These are phyloP conservation scores for Madurella fahalii DNA, from an alignment of 2,329 filamentous ascomycete species.

Conservation along the genomic window DNA sequence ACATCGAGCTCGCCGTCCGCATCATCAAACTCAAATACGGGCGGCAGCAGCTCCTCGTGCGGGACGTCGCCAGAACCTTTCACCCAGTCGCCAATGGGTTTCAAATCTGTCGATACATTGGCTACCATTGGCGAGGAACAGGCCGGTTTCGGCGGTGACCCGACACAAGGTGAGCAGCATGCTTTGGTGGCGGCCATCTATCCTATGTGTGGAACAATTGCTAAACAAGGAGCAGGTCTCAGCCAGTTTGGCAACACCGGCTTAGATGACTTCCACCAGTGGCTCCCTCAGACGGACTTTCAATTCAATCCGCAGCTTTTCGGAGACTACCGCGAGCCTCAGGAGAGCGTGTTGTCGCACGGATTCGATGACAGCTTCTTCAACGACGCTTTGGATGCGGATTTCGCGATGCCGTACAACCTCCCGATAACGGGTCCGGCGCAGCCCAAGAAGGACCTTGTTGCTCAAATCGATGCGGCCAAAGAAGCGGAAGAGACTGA, in stretches of 20 bases:
- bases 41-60: slow-evolving; percentile 60
- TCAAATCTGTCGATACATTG: slow-evolving; percentile 59
- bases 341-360: slow-evolving; percentile 69
- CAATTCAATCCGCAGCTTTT: slow-evolving; percentile 91
- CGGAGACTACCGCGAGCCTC: slow-evolving; percentile 85
- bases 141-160: slow-evolving; percentile 44
- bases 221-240: slow-evolving; percentile 28
- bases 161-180: slow-evolving; percentile 36
- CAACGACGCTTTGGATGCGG: slow-evolving; percentile 74
- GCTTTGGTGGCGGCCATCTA: background rate
- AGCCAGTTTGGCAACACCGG: slow-evolving; percentile 42
- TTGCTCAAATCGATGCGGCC: slow-evolving; percentile 72
- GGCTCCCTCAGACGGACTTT: slow-evolving; percentile 76
- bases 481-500: slow-evolving; percentile 66
- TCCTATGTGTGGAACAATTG: background rate
- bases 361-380: slow-evolving; percentile 67
- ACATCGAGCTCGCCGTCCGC: slow-evolving; percentile 62
- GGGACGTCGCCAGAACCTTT: slow-evolving; percentile 75
- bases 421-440: slow-evolving; percentile 44
- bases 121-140: slow-evolving; percentile 65
- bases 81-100: slow-evolving; percentile 65
- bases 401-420: slow-evolving; percentile 80
- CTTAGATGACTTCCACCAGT: slow-evolving; percentile 58
- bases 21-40: slow-evolving; percentile 55
- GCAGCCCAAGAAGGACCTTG: slow-evolving; percentile 62